These are phyloP conservation scores for Claviceps fusiformis DNA, from an alignment of 2,329 filamentous ascomycete genomes.

Conservation along the genomic window DNA sequence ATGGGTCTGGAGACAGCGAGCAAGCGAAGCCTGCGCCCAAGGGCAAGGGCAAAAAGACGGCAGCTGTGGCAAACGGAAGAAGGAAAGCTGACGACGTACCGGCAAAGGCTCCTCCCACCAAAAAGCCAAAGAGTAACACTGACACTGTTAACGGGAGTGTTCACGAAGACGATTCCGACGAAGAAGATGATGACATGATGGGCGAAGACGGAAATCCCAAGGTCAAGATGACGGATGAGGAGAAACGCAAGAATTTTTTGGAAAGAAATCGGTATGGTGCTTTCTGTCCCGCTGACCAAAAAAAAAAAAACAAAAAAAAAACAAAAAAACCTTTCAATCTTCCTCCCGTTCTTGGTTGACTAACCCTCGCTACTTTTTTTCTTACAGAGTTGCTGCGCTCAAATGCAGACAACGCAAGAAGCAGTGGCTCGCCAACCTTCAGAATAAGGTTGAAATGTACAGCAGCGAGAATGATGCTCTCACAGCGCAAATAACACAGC, in stretches of 20 bases:
- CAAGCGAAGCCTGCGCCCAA: conserved; percentile 51
- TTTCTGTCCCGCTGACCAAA: too few relatives aligned
- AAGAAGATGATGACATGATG: conserved; percentile 34
- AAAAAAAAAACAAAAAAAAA: background rate
- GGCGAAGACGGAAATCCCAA: conserved; percentile 46
- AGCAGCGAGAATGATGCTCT: conserved; percentile 83
- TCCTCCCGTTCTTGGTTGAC: background rate
- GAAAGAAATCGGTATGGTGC: conserved; percentile 75
- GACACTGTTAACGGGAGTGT: conserved; percentile 15
- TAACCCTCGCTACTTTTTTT: too few relatives aligned
- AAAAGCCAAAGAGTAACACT: conserved; percentile 50
- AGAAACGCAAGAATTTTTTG: conserved; percentile 96
- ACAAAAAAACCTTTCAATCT: background rate
- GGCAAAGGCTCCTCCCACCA: conserved; percentile 48
- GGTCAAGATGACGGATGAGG: conserved; percentile 90
- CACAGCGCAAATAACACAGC: conserved; percentile 65
- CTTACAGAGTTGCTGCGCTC: conserved; percentile 70
- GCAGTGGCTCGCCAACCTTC: conserved; percentile 92
- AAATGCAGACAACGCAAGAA: conserved; percentile 98
- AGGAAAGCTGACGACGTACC: conserved; percentile 62
- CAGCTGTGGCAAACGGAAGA: conserved; percentile 46
- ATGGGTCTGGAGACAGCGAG: conserved; percentile 60
- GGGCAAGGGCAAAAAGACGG: conserved; percentile 56
- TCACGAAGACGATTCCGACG: conserved; percentile 36
- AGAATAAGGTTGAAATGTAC: conserved; percentile 88